Conservation (phyloP, 768 basidiomycete genomes). For the Pleurotus sapidus region DNA sequence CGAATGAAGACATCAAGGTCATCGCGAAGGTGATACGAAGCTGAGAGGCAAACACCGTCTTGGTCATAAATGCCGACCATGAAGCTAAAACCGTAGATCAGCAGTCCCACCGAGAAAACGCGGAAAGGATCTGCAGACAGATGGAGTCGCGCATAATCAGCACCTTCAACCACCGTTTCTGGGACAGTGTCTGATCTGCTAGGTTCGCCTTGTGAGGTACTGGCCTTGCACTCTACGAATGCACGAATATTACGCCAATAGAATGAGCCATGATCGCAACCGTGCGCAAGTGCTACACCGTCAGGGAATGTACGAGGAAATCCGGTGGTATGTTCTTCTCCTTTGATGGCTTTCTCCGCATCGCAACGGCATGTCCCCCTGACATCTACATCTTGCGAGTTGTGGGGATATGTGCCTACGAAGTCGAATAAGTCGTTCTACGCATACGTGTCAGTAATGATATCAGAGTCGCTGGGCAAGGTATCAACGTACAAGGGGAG, state of each 20-base stretch:
- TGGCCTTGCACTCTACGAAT: too few relatives aligned
- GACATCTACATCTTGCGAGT: constrained; percentile 9
- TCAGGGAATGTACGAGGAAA: too few relatives aligned
- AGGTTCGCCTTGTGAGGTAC: too few relatives aligned
- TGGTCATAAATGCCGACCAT: constrained; percentile 28
- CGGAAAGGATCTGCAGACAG: constrained; percentile 24
- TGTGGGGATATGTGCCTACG: constrained; percentile 1
- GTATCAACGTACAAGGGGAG: too few relatives aligned
- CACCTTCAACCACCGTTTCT: constrained; percentile 14
- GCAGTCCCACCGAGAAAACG: constrained; percentile 23
- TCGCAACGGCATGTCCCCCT: not conserved
- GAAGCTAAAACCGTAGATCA: constrained; percentile 26
- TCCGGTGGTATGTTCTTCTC: not conserved
- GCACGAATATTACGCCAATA: too few relatives aligned
- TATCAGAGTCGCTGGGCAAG: too few relatives aligned
- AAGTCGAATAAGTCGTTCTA: constrained; percentile 7
- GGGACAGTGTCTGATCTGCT: constrained; percentile 6
- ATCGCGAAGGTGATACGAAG: constrained; percentile 17
- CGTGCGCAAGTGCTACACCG: too few relatives aligned
- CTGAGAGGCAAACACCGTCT: constrained; percentile 22
- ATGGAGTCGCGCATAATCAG: constrained; percentile 26
- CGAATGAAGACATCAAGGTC: constrained; percentile 20
- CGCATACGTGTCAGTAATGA: too few relatives aligned
- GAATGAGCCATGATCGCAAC: too few relatives aligned
- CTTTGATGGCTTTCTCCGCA: not conserved